Percentiles rank a stretch among this genome's conserved stretches.
phyloP scores from a whole-genome alignment of 805 yeast species.

The Wickerhamiella bombiphila region DNA sequence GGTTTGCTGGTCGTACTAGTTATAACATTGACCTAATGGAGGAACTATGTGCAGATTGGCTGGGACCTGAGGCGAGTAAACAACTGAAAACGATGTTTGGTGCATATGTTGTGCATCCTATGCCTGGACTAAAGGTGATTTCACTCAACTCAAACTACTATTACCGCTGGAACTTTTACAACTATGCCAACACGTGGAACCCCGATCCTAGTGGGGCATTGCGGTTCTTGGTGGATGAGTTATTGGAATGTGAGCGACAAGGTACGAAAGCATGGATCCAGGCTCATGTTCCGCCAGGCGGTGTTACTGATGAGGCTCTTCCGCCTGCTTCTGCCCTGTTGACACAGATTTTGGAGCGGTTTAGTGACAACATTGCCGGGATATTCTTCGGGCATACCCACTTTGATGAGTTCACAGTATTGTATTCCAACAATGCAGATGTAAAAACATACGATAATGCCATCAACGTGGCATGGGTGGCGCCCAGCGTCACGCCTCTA shows the following conservation, averaged over 20 bases:
- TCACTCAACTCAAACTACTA: constrained; percentile 51
- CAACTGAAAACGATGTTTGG: constrained; percentile 36
- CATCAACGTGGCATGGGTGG: constrained; percentile 44
- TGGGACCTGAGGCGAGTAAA: constrained; percentile 23
- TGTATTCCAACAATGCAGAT: constrained; percentile 34
- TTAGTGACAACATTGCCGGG: constrained; percentile 50
- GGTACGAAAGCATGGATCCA: constrained; percentile 57
- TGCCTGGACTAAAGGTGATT: constrained; percentile 41
- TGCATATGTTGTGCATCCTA: constrained; percentile 42
- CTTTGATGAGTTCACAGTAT: constrained; percentile 45
- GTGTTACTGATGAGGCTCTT: constrained; percentile 36
- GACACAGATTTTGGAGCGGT: constrained; percentile 43
- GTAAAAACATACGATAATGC: constrained; percentile 31
- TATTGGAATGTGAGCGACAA: constrained; percentile 37
- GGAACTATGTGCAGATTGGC: constrained; percentile 36
- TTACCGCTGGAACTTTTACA: constrained; percentile 45
- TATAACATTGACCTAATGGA: constrained; percentile 36
- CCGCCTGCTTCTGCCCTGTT: constrained; percentile 45
- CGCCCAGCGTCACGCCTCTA: constrained; percentile 49
- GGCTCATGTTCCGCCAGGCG: constrained; percentile 44
- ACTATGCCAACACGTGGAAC: constrained; percentile 33
- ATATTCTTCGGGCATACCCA: constrained; percentile 59
- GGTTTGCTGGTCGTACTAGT: constrained; percentile 27
- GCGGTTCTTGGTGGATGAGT: constrained; percentile 43
- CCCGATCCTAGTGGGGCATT: constrained; percentile 49